Evolutionary conservation across 2,329 filamentous ascomycete species (phyloP), one percentile per base, ranked within the genome.

Genomic region (Chrysosporium queenslandicum): DNA sequence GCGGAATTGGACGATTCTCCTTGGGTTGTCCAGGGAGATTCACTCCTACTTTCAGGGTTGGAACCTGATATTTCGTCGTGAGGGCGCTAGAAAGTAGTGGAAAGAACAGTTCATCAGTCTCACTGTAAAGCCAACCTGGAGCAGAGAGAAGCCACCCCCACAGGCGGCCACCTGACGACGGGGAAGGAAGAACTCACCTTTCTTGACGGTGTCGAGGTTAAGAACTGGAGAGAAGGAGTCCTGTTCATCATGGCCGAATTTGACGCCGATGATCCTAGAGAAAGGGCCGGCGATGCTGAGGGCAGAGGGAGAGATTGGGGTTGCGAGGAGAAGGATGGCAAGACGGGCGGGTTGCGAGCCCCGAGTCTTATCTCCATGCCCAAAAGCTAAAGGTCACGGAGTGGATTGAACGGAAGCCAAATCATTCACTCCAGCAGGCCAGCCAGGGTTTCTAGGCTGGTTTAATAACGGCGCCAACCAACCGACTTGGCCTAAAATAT

Each of bases 11-110:
- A 53, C 8, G 52, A 7, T 27, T 56, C 53, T 25, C 5, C 42
- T 46, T 36, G 46, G 2, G 25, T 32, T n/a, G 54, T 53, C 60
- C 61, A 64, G 54, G 62, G 53, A 46, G 60, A 56, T 27, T 61
- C 60, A 37, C 58, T 59, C 29, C 56, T 58, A 52, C 60, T 58
- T 41, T 58, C 58, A 37, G 54, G 47, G 46, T 62, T 57, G 8
- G 66, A 60, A 39, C 62, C 56, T 21, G 68, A 66, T 59, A 70
- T 71, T 52, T 69, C 63, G 54, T 59, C 61, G 51, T 67, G 63
- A 34, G 60, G 61, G 56, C 63, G 64, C 68, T 70, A 46, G 3
- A 30, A 41, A 53, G 9, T 29, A 23, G 45, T 21, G n/a, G 55
- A 55, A 55, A 53, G 52, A 51, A 16, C 20, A 53, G 2, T 63